A percentile compares a stretch with the other conserved stretches of the same genome.
Evolutionary conservation across 495 filamentous ascomycete genomes (phyloP).

Genomic region (Lineolata rhizophorae): DNA sequence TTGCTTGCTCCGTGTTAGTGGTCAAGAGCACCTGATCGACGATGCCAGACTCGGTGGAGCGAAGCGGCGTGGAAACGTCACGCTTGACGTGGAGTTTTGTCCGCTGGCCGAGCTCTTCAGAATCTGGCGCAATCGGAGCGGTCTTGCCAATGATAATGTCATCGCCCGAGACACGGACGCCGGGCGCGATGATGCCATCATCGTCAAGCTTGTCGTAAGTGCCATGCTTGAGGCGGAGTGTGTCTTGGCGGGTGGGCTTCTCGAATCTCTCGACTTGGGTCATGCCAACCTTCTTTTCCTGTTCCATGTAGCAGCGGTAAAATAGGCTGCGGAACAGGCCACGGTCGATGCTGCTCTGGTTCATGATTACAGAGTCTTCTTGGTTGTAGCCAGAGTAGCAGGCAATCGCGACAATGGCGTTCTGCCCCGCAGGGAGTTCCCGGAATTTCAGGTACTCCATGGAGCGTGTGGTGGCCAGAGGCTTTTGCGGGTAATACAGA

Average conservation of each 20-base stretch:
- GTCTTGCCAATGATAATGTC: conserved; percentile 99
- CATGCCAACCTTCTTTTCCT: conserved; percentile 84
- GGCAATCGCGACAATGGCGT: conserved; percentile 92
- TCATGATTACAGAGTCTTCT: conserved; percentile 99
- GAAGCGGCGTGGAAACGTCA: conserved; percentile 80
- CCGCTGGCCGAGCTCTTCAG: conserved; percentile 81
- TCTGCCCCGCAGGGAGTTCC: conserved; percentile 90
- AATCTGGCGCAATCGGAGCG: conserved; percentile 74
- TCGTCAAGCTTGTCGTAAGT: conserved; percentile 97
- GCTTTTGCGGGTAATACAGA: conserved; percentile 96
- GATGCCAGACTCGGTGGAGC: conserved; percentile 90
- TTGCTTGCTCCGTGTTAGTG: conserved; percentile 72
- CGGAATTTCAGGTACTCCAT: conserved; percentile 99
- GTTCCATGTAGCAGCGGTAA: conserved; percentile 89
- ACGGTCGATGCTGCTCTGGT: conserved; percentile 93
- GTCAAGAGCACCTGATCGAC: conserved; percentile 84
- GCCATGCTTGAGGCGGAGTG: conserved; percentile 73
- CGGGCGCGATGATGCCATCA: conserved; percentile 81
- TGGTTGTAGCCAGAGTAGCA: conserved; percentile 99
- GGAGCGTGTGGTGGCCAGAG: conserved; percentile 79
- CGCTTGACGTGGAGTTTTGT: conserved; percentile 78
- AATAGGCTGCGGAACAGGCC: conserved; percentile 95
- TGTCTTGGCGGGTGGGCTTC: conserved; percentile 76
- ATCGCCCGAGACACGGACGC: conserved; percentile 83
- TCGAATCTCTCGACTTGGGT: conserved; percentile 79